phyloP scores from a whole-genome alignment of 1,284 basidiomycete species.

The Tremellales sp. region DNA sequence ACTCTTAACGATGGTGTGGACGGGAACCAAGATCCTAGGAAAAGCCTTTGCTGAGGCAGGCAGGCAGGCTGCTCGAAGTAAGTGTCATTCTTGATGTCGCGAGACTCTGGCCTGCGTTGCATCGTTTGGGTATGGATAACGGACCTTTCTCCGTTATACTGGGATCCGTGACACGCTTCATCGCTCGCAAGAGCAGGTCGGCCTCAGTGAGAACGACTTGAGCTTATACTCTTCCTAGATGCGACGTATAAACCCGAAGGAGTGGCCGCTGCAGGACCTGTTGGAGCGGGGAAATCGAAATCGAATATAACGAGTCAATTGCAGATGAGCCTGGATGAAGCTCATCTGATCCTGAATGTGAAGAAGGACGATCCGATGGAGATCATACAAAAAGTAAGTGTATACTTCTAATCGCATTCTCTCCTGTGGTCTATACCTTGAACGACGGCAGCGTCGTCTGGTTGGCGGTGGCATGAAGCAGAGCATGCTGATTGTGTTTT shows the following conservation, averaged over 20 bases:
- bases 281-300: slow-evolving; percentile 28
- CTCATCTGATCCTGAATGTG: slow-evolving; percentile 85
- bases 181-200: neutral
- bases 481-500: slow-evolving; percentile 2
- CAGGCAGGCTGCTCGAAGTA: slow-evolving; percentile 88
- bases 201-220: neutral
- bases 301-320: slow-evolving; percentile 58
- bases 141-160: neutral
- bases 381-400: slow-evolving; percentile 65
- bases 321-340: slow-evolving; percentile 94
- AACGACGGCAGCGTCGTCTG: too few relatives aligned
- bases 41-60: slow-evolving; percentile 89
- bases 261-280: slow-evolving; percentile 34
- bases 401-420: too few relatives aligned
- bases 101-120: neutral
- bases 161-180: neutral
- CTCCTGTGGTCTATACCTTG: too few relatives aligned
- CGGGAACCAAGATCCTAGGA: slow-evolving; percentile 57
- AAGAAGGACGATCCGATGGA: slow-evolving; percentile 72
- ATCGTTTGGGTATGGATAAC: neutral
- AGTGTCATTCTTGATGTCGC: slow-evolving; percentile 41
- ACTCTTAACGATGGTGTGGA: slow-evolving; percentile 34
- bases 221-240: slow-evolving; percentile 54
- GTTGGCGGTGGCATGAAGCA: neutral
- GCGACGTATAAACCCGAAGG: slow-evolving; percentile 67